phyloP scores from a whole-genome alignment of 2,329 filamentous ascomycete genomes.

The Didymella keratinophila region DNA sequence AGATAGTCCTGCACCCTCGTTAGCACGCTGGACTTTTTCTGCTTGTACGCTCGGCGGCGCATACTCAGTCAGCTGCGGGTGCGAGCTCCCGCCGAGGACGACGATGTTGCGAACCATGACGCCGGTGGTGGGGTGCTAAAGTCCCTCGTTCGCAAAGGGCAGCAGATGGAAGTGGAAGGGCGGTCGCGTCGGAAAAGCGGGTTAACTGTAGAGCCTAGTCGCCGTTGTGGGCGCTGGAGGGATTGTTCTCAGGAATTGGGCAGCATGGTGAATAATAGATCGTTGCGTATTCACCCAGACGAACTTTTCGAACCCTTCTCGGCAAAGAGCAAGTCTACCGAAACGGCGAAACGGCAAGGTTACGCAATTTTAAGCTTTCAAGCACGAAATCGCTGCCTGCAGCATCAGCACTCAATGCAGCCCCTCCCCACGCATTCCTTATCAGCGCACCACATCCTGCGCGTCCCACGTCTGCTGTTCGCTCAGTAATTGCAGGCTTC shows the following conservation, averaged over 20 bases:
- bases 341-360: slow-evolving; percentile 25
- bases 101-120: slow-evolving; percentile 94
- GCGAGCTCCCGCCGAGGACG: slow-evolving; percentile 90
- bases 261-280: slow-evolving; percentile 45
- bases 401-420: slow-evolving; percentile 12
- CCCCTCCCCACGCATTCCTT: slow-evolving; percentile 7
- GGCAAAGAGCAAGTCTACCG: slow-evolving; percentile 28
- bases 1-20: slow-evolving; percentile 65
- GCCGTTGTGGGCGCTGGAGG: slow-evolving; percentile 36
- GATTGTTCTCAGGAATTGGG: slow-evolving; percentile 42
- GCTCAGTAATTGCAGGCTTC: slow-evolving; percentile 7
- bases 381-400: slow-evolving; percentile 30
- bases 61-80: slow-evolving; percentile 80
- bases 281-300: slow-evolving; percentile 24
- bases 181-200: slow-evolving; percentile 14
- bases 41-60: neutral
- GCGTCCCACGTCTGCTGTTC: neutral
- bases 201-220: slow-evolving; percentile 24
- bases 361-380: slow-evolving; percentile 33
- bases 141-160: slow-evolving; percentile 16
- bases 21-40: slow-evolving; percentile 2
- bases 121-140: slow-evolving; percentile 23
- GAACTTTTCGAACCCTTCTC: slow-evolving; percentile 38
- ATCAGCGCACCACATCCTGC: slow-evolving; percentile 5
- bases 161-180: slow-evolving; percentile 18